Conservation (phyloP, 2,329 filamentous ascomycete genomes). For the Hypoxylon sp. region DNA sequence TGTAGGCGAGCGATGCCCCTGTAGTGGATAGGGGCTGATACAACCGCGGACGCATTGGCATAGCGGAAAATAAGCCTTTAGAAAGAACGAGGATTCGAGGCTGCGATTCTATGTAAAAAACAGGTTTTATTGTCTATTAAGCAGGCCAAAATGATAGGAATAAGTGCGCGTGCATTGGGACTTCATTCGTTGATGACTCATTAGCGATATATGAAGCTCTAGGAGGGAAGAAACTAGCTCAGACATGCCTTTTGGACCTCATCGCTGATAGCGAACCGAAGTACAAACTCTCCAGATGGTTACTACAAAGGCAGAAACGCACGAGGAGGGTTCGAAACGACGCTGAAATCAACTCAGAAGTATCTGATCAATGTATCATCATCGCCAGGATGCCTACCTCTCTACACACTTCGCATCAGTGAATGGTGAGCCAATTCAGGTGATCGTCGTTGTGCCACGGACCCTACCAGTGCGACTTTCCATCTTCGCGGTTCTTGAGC, state of each 20-base stretch:
- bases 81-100: neutral
- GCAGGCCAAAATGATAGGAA: too few species aligned
- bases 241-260: constrained; percentile 75
- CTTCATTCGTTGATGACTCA: neutral
- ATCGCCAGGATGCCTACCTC: constrained; percentile 58
- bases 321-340: constrained; percentile 46
- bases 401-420: constrained; percentile 13
- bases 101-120: neutral
- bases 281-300: constrained; percentile 54
- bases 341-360: constrained; percentile 69
- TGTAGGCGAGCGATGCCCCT: constrained; percentile 8
- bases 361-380: constrained; percentile 77
- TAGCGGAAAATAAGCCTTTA: too few species aligned
- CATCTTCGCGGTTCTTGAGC: constrained; percentile 86
- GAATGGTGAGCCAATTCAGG: constrained; percentile 50
- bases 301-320: constrained; percentile 63
- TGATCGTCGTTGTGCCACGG: constrained; percentile 74
- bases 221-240: constrained; percentile 56
- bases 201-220: neutral
- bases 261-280: constrained; percentile 53
- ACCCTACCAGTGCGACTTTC: constrained; percentile 68
- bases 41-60: neutral
- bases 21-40: neutral
- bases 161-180: neutral
- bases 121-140: neutral